Evolutionary conservation across 2,329 filamentous ascomycete species (phyloP).

Genomic region (Botryotinia calthae): DNA sequence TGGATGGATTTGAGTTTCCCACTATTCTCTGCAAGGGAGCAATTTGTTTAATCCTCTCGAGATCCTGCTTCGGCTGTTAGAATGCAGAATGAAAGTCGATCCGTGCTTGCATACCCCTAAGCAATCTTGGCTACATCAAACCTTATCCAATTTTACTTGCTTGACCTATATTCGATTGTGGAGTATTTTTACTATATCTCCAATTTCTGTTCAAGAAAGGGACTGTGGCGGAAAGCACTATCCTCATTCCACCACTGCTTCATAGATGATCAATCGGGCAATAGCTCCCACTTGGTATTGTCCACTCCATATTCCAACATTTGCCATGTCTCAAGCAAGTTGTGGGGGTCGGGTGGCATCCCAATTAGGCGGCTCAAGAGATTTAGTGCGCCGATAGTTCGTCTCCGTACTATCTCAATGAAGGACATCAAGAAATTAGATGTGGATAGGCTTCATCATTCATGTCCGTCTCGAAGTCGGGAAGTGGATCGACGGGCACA

Average conservation of each 20-base stretch:
- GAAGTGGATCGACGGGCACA: not conserved
- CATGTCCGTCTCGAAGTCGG: not conserved
- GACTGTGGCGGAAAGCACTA: not conserved
- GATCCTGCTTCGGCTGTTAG: not conserved
- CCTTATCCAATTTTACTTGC: not conserved
- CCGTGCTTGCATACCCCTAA: not conserved
- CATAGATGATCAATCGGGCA: not conserved
- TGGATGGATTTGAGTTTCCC: not conserved
- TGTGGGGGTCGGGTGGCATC: not conserved
- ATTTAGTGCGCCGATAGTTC: not conserved
- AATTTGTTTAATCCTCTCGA: not conserved
- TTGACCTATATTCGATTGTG: not conserved
- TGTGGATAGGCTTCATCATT: slow-evolving; percentile 3
- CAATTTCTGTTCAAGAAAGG: not conserved
- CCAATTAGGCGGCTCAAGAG: not conserved
- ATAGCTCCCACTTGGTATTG: not conserved
- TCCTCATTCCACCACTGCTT: not conserved
- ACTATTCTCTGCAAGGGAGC: not conserved
- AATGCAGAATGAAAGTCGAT: not conserved
- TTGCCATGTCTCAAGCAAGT: not conserved
- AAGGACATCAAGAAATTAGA: not conserved
- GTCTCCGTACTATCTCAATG: not conserved
- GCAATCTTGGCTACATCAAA: not conserved
- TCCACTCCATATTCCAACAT: not conserved
- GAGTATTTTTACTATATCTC: not conserved